phyloP scores from a whole-genome alignment of 1,139 yeast genomes.

The Diutina pseudorugosa region DNA sequence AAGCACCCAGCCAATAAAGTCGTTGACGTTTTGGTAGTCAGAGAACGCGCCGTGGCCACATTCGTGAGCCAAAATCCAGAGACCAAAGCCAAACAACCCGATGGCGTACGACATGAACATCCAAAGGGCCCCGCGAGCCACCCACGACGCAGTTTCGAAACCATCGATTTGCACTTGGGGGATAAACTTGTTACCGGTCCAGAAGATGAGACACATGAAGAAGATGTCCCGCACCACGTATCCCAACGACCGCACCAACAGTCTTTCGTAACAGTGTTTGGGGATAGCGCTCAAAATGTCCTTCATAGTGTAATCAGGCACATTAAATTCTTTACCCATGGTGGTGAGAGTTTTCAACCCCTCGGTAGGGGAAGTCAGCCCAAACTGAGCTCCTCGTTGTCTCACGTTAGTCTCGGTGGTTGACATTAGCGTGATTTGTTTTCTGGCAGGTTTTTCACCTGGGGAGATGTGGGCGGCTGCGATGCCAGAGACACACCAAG shows the following conservation, averaged over 20 bases:
- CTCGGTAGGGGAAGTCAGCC: conserved; percentile 1
- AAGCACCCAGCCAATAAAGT: conserved; percentile 68
- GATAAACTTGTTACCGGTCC: conserved; percentile 40
- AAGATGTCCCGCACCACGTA: conserved; percentile 57
- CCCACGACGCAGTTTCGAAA: conserved; percentile 16
- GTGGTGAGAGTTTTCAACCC: conserved; percentile 32
- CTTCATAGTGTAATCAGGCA: conserved; percentile 65
- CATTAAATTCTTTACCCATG: conserved; percentile 53
- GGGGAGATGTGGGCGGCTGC: not conserved
- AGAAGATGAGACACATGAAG: conserved; percentile 38
- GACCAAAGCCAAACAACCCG: conserved; percentile 65
- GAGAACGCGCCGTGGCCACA: conserved; percentile 85
- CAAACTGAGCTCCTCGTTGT: not conserved
- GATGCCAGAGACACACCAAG: not conserved
- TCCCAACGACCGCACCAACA: conserved; percentile 40
- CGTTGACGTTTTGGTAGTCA: conserved; percentile 57
- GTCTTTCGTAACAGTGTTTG: conserved; percentile 61
- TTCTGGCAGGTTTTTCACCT: not conserved
- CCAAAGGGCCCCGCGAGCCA: conserved; percentile 27
- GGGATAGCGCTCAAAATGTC: conserved; percentile 67
- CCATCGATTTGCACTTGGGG: conserved; percentile 1
- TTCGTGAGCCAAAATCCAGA: conserved; percentile 85
- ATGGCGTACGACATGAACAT: conserved; percentile 28
- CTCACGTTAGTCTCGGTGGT: not conserved
- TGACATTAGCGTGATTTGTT: not conserved